Evolutionary conservation across 1,284 basidiomycete genomes (phyloP).

Genomic region (Leccinum subrobustum): DNA sequence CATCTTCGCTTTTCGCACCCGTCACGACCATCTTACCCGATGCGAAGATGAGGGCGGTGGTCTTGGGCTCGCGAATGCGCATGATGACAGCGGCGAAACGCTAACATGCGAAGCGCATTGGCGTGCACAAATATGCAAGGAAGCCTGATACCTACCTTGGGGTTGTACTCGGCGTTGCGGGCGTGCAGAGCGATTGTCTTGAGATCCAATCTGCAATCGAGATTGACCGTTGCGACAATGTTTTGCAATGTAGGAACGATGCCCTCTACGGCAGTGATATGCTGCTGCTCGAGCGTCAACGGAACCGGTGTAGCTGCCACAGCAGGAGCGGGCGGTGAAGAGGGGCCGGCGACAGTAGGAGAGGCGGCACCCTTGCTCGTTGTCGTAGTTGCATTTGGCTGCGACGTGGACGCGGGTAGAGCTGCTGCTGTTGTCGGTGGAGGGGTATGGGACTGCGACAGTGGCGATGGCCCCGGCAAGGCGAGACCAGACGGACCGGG

Average conservation of each 20-base stretch:
- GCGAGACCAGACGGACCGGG: conserved; percentile 42
- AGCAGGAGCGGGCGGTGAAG: neutral
- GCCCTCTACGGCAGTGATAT: conserved; percentile 92
- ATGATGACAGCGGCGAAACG: conserved; percentile 99
- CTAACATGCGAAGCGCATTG: conserved; percentile 68
- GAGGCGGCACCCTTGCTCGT: conserved; percentile 29
- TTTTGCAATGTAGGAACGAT: conserved; percentile 96
- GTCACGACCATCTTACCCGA: conserved; percentile 99
- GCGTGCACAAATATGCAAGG: conserved; percentile 48
- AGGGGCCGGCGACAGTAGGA: conserved; percentile 12
- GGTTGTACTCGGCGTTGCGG: conserved; percentile 97
- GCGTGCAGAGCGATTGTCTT: conserved; percentile 99
- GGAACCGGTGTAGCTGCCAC: conserved; percentile 45
- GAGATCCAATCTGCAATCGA: conserved; percentile 94
- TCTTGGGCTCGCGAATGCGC: conserved; percentile 99
- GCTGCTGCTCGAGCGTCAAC: conserved; percentile 81
- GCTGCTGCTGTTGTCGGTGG: conserved; percentile 29
- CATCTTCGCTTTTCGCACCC: conserved; percentile 98
- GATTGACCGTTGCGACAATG: conserved; percentile 98
- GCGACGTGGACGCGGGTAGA: conserved; percentile 30
- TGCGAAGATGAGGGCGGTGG: conserved; percentile 98
- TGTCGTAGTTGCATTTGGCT: conserved; percentile 24
- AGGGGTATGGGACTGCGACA: conserved; percentile 39
- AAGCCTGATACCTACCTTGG: conserved; percentile 83
- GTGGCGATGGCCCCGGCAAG: conserved; percentile 40